Evolutionary conservation across 495 filamentous ascomycete genomes (phyloP), one percentile per base, ranked within the genome.

Genomic region (Penicillium longicatenatum): DNA sequence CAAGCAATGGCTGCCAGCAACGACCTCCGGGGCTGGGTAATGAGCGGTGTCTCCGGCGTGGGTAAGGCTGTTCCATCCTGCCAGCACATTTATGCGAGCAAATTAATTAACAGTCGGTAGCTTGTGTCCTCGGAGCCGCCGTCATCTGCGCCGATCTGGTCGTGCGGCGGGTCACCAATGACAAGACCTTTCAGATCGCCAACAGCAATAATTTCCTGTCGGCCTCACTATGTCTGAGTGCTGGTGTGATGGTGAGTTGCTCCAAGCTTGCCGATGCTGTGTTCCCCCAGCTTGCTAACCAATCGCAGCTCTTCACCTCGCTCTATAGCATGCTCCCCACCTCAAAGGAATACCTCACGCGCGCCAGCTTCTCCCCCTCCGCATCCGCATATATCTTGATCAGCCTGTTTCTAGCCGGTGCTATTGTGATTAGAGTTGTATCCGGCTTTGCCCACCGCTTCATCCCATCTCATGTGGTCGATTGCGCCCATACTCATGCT

Each of bases 261-360:
- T 22, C 24, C 16, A 45, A 46, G 41, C 20, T 10, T 11, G 8
- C 46, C 21, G 43, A 17, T 14, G 21, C 42, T 20, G 5, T 21
- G 16, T 19, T 16, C 45, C 35, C 60, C 33, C 60, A 21, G 19
- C 3, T 45, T 7, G 10, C 21, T 46, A 52, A 39, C 41, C 10
- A 6, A 26, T 41, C 43, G 39, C 66, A 97, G 93, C 79, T 97
- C 17, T 98, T 97, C 67, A 96, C 92, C 52, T 89, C 95, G 2
- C 73, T 98, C 26, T 96, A 94, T 66, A 93, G 89, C 70, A 97
- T 98, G 88, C 84, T 98, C 17, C 94, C 94, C 14, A 89, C 88
- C 14, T 84, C 94, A 5, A 88, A 86, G 62, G 77, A 80, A 20
- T 96, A 93, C 69, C 81, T 98, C 10, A 73, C 78, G 19, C 79